Evolutionary conservation across 139 green algal species (phyloP).

Genomic region (Astrephomene gubernaculifera): DNA sequence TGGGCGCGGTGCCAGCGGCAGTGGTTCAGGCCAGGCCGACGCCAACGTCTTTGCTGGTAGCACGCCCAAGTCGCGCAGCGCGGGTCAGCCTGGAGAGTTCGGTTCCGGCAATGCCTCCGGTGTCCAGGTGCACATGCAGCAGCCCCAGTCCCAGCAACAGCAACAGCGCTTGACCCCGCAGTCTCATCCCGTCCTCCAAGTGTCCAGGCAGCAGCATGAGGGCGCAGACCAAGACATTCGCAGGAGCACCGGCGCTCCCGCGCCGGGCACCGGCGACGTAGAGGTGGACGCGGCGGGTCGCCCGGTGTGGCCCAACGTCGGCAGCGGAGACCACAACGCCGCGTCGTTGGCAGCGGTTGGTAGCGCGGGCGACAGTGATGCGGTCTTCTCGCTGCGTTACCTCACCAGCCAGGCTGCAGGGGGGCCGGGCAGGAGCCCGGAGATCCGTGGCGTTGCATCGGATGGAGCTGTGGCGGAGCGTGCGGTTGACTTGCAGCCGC

Average conservation of each 20-base stretch:
- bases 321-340: neutral
- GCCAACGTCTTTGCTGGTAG: no score
- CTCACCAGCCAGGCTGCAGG: neutral
- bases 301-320: neutral
- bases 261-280: neutral
- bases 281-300: neutral
- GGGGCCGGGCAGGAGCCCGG: no score
- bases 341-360: neutral
- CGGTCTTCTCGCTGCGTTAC: neutral
- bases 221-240: neutral
- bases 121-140: no score
- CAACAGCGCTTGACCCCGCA: no score
- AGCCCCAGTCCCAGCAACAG: no score
- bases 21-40: no score
- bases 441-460: neutral
- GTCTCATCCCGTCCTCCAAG: no score
- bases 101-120: no score
- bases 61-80: no score
- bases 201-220: neutral
- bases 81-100: no score
- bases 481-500: no score
- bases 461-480: neutral
- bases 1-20: no score
- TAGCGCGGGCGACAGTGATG: neutral
- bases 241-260: neutral